phyloP scores from a whole-genome alignment of 2,329 filamentous ascomycete genomes.

The Apiospora sp. region DNA sequence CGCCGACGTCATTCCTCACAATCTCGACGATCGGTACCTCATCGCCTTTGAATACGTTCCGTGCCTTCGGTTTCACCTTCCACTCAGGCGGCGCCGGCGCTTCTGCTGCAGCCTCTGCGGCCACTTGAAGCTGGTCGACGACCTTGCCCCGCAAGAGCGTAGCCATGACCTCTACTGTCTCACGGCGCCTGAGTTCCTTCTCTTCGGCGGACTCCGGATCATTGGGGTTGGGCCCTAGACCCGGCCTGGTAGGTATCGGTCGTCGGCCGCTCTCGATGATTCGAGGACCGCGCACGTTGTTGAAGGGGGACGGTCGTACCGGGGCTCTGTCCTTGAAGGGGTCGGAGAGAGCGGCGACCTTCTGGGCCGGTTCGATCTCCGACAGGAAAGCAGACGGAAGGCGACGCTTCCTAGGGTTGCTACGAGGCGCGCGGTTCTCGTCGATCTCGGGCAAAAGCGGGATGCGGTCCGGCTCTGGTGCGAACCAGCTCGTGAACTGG shows the following conservation, averaged over 20 bases:
- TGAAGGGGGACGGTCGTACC: not conserved
- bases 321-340: not conserved
- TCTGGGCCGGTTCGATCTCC: constrained; percentile 5
- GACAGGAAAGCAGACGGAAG: constrained; percentile 38
- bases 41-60: not conserved
- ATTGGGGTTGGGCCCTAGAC: not conserved
- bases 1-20: not conserved
- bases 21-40: not conserved
- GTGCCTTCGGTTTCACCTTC: constrained; percentile 2
- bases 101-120: not conserved
- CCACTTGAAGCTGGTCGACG: not conserved
- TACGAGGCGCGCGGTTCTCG: constrained; percentile 33
- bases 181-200: not conserved
- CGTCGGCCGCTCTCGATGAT: not conserved
- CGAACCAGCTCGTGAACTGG: constrained; percentile 24
- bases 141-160: not conserved
- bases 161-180: not conserved
- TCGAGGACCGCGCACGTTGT: not conserved
- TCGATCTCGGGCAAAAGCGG: constrained; percentile 36
- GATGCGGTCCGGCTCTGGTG: constrained; percentile 26
- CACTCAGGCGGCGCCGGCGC: not conserved
- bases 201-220: not conserved
- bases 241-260: not conserved
- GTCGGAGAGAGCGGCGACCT: not conserved
- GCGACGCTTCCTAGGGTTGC: constrained; percentile 37